A percentile compares a stretch with the other conserved stretches of the same genome.
These are phyloP conservation scores for Fraxinus quadrangulata DNA, from an alignment of 257 asterid species.

Conservation along the genomic window DNA sequence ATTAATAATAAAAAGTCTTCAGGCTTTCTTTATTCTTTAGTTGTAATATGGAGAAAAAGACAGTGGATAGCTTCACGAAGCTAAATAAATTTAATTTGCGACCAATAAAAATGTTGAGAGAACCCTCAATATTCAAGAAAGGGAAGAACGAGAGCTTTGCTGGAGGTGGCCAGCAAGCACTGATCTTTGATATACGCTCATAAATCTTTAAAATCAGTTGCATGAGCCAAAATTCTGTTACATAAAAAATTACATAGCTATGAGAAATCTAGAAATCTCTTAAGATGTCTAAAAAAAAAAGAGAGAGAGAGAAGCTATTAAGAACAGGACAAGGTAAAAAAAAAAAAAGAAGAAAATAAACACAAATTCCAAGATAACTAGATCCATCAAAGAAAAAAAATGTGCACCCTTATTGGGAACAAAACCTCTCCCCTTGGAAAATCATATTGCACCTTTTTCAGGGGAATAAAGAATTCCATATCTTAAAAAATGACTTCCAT, in stretches of 20 bases:
- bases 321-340: background rate
- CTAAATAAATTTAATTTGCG: background rate
- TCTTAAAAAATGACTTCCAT: background rate
- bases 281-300: background rate
- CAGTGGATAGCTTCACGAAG: background rate
- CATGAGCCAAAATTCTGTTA: background rate
- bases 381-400: conserved; percentile 5
- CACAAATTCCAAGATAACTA: background rate
- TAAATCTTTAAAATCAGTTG: conserved; percentile 6
- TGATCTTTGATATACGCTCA: background rate
- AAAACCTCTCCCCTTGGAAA: background rate
- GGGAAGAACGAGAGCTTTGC: background rate
- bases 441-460: background rate
- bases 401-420: background rate
- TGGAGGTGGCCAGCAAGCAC: background rate
- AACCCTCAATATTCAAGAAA: background rate
- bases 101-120: background rate
- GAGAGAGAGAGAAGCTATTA: background rate
- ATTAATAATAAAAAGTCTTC: background rate
- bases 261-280: background rate
- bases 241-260: background rate
- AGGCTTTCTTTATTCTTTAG: background rate
- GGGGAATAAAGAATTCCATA: background rate
- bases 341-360: background rate
- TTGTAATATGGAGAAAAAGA: background rate